Conservation (phyloP, 192 early-diverging fungal genomes). For the Backusella luteola region DNA sequence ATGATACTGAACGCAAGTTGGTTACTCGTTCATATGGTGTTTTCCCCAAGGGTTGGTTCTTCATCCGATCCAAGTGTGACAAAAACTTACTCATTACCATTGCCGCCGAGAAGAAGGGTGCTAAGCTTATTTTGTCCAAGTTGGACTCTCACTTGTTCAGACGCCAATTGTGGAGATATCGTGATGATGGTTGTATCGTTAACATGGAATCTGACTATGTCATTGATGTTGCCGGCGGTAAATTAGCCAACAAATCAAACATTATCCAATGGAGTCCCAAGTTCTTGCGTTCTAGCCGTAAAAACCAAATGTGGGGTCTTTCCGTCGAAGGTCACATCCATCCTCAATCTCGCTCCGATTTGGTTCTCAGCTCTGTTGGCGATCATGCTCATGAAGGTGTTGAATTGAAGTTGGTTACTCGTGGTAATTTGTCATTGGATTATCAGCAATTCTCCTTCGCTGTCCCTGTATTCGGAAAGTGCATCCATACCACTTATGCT, state of each 20-base stretch:
- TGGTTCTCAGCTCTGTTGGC: slow-evolving; percentile 18
- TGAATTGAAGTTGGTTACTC: slow-evolving; percentile 20
- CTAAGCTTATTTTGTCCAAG: slow-evolving; percentile 28
- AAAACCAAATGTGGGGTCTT: slow-evolving; percentile 34
- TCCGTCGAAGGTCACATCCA: slow-evolving; percentile 33
- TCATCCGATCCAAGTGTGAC: slow-evolving; percentile 24
- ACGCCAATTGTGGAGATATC: slow-evolving; percentile 27
- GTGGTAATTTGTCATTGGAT: not conserved
- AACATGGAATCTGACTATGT: slow-evolving; percentile 24
- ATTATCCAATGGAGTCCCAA: slow-evolving; percentile 34
- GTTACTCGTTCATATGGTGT: slow-evolving; percentile 21
- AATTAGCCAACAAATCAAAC: slow-evolving; percentile 5
- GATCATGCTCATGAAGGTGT: slow-evolving; percentile 1
- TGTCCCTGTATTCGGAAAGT: slow-evolving; percentile 26
- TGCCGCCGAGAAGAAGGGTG: slow-evolving; percentile 14
- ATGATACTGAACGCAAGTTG: slow-evolving; percentile 6
- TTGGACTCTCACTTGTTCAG: slow-evolving; percentile 21
- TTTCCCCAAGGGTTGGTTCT: slow-evolving; percentile 35
- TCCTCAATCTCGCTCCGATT: slow-evolving; percentile 13
- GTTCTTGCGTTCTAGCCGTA: slow-evolving; percentile 10
- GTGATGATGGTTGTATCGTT: slow-evolving; percentile 22
- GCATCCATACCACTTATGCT: not conserved
- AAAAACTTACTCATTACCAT: slow-evolving; percentile 18
- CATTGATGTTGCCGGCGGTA: slow-evolving; percentile 31
- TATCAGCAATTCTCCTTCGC: slow-evolving; percentile 29